These are phyloP conservation scores for Helianthus annuus DNA, from an alignment of 129 eudicot genomes.

Conservation along the genomic window HanXRQr2.0-SUNRISE NC_035440.2:1125043-1125542, in stretches of 20 bases:
- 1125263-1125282: neutral
- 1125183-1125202: neutral
- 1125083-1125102: conserved; percentile 64
- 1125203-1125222: neutral
- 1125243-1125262: neutral
- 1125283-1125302: neutral
- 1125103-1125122: conserved; percentile 96
- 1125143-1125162: conserved; percentile 42
- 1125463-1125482: too few relatives aligned
- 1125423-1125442: too few relatives aligned
- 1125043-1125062: conserved; percentile 79
- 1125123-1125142: conserved; percentile 80
- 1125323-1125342: neutral
- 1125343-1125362: neutral
- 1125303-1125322: neutral
- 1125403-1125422: too few relatives aligned
- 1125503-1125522: too few relatives aligned
- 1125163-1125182: conserved; percentile 13
- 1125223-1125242: neutral
- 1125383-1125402: too few relatives aligned
- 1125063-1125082: conserved; percentile 67
- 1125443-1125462: too few relatives aligned
- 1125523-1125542: too few relatives aligned
- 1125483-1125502: too few relatives aligned
- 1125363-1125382: too few relatives aligned